Conservation (phyloP, 164 flowering plant genomes). For the Brasenia schreberi region DNA sequence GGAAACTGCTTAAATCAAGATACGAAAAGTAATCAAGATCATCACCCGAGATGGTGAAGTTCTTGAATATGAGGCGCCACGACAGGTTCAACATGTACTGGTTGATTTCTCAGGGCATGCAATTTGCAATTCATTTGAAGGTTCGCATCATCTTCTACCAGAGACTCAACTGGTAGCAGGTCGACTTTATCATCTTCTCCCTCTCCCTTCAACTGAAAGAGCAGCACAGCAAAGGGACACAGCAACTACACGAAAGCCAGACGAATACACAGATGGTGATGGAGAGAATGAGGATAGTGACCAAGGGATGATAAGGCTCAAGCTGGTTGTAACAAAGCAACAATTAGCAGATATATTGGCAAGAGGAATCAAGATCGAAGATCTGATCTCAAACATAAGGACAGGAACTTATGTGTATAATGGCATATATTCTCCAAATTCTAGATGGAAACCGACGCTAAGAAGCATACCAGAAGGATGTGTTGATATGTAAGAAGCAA, state of each 20-base stretch:
- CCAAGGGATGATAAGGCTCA: conserved; percentile 25
- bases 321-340: conserved; percentile 49
- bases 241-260: conserved; percentile 13
- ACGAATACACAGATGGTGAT: conserved; percentile 10
- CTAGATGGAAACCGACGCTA: conserved; percentile 7
- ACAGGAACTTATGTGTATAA: conserved; percentile 32
- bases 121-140: conserved; percentile 19
- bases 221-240: conserved; percentile 8
- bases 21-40: conserved; percentile 24
- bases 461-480: conserved; percentile 44
- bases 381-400: conserved; percentile 48
- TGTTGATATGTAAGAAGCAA: conserved; percentile 44
- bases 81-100: conserved; percentile 35
- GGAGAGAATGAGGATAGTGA: not conserved
- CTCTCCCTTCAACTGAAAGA: conserved; percentile 15
- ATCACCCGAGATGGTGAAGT: conserved; percentile 54
- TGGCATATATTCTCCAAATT: conserved; percentile 17
- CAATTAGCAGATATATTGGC: conserved; percentile 45
- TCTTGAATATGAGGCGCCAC: conserved; percentile 38
- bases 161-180: conserved; percentile 25
- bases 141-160: conserved; percentile 22
- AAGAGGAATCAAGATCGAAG: conserved; percentile 29
- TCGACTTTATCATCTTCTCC: conserved; percentile 42
- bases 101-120: conserved; percentile 33
- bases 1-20: conserved; percentile 61